These are phyloP conservation scores for Abelmoschus esculentus DNA, from an alignment of 345 rosid species.

Conservation along the genomic window DNA sequence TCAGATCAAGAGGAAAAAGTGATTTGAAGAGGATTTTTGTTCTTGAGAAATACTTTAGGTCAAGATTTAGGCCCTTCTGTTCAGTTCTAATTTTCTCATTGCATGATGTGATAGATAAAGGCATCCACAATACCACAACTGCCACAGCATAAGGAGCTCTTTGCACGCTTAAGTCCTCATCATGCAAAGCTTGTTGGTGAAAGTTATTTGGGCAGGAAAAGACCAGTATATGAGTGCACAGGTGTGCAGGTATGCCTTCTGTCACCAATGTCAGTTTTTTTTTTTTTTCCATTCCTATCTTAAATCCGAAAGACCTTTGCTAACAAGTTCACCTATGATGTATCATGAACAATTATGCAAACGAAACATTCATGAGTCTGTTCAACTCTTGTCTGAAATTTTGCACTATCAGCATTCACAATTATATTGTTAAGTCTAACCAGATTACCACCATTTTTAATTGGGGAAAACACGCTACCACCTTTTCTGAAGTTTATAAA, in stretches of 20 bases:
- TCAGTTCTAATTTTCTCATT: conserved; percentile 5
- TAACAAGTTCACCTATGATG: background rate
- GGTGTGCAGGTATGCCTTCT: conserved; percentile 58
- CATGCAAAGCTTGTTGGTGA: conserved; percentile 89
- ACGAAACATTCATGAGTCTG: background rate
- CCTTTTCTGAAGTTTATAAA: background rate
- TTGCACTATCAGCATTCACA: too few relatives aligned
- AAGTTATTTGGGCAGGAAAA: conserved; percentile 78
- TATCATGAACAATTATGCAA: too few relatives aligned
- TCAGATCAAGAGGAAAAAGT: background rate
- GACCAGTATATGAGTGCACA: conserved; percentile 79
- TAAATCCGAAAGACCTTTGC: background rate
- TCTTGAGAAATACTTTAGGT: background rate
- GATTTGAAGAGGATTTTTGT: background rate
- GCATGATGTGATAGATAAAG: conserved; percentile 46
- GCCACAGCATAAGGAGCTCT: conserved; percentile 68
- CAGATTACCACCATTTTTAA: background rate
- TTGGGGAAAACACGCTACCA: too few relatives aligned
- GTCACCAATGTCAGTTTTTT: background rate
- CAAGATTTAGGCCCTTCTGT: background rate
- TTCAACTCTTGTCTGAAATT: too few relatives aligned
- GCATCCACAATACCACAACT: conserved; percentile 69
- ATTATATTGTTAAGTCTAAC: background rate
- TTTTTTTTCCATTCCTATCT: background rate
- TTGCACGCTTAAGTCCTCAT: conserved; percentile 56